phyloP scores from a whole-genome alignment of 768 basidiomycete genomes.

The Agaricus blazei region DNA sequence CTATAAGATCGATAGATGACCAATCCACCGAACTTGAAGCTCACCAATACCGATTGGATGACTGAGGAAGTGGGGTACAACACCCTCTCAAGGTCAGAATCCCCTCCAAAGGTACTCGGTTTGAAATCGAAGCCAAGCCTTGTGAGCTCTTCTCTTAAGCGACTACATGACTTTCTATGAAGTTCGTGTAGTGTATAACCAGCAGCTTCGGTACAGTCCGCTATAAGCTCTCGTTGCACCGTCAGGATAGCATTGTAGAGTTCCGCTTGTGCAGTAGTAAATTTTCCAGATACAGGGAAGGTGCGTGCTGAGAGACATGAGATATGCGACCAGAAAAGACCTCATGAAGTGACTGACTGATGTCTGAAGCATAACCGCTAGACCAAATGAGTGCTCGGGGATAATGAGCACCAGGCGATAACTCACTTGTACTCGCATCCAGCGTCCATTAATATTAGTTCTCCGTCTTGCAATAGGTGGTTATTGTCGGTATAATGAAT shows the following conservation, averaged over 20 bases:
- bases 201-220: constrained; percentile 51
- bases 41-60: constrained; percentile 89
- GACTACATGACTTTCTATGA: constrained; percentile 65
- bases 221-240: constrained; percentile 64
- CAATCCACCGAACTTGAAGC: constrained; percentile 16
- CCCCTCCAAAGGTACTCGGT: constrained; percentile 28
- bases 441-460: constrained; percentile 84
- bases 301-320: constrained; percentile 59
- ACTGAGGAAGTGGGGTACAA: constrained; percentile 88
- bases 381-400: background rate
- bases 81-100: constrained; percentile 59
- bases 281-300: constrained; percentile 80
- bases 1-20: constrained; percentile 5
- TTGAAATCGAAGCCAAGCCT: constrained; percentile 62
- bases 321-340: constrained; percentile 6
- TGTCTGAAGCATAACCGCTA: constrained; percentile 92
- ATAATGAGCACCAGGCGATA: background rate
- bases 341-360: constrained; percentile 49
- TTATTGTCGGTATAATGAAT: constrained; percentile 96
- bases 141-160: constrained; percentile 67
- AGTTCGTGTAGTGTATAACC: constrained; percentile 67
- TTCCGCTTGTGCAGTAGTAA: constrained; percentile 74
- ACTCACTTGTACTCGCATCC: constrained; percentile 86
- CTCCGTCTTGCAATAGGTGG: constrained; percentile 61
- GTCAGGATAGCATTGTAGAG: constrained; percentile 78